Conservation (phyloP, 148 eudicot species). For the Arctostaphylos glauca region DNA sequence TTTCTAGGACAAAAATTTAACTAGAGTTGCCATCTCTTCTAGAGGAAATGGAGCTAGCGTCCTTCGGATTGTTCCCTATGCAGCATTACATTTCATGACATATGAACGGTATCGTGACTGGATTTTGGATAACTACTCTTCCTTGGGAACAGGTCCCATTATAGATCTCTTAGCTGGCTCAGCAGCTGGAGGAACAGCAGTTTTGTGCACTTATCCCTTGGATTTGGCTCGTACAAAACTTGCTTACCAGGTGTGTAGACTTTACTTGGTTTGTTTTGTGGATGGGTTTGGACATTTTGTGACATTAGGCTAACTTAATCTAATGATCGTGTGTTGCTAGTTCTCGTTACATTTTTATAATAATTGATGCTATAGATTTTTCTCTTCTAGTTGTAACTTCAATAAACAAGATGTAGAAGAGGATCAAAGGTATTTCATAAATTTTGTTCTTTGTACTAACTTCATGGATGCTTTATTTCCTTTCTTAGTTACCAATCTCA, state of each 20-base stretch:
- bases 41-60: slow-evolving; percentile 98
- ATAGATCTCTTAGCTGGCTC: slow-evolving; percentile 95
- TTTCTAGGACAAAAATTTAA: not conserved
- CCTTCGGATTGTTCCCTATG: slow-evolving; percentile 88
- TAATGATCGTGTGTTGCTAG: not conserved
- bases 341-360: not conserved
- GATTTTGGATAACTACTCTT: slow-evolving; percentile 63
- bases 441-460: not conserved
- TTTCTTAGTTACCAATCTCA: not conserved
- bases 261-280: not conserved
- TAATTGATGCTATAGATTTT: not conserved
- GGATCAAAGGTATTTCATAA: not conserved
- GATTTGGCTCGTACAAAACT: slow-evolving; percentile 97
- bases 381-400: not conserved
- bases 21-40: slow-evolving; percentile 6
- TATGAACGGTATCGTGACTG: slow-evolving; percentile 86
- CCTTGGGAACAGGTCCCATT: slow-evolving; percentile 84
- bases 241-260: slow-evolving; percentile 74
- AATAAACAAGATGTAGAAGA: not conserved
- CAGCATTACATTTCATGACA: slow-evolving; percentile 94
- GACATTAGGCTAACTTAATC: not conserved
- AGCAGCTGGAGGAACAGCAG: slow-evolving; percentile 95
- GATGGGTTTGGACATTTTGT: not conserved
- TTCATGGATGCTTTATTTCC: not conserved
- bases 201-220: slow-evolving; percentile 90